Percentiles rank a stretch among this genome's conserved stretches.
Conservation (phyloP, 2,329 filamentous ascomycete genomes). For the Elsinoe necatrix region DNA sequence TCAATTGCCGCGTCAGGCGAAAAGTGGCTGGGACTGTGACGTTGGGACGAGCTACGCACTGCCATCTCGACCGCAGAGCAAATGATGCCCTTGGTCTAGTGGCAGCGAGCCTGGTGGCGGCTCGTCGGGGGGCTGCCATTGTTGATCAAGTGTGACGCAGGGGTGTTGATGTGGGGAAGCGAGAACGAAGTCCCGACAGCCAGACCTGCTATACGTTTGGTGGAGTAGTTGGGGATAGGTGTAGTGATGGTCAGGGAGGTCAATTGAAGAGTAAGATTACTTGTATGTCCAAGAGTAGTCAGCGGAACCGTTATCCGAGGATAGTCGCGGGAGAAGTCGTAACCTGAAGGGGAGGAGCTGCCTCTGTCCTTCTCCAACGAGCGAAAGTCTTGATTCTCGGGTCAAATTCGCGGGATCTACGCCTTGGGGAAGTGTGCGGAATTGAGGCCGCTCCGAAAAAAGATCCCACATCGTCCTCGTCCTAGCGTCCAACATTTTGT, state of each 20-base stretch:
- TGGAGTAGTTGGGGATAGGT: background rate
- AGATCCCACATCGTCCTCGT: background rate
- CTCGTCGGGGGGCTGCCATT: conserved; percentile 6
- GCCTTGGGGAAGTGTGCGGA: background rate
- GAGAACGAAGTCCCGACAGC: background rate
- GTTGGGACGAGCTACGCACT: conserved; percentile 1
- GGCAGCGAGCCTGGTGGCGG: conserved; percentile 9
- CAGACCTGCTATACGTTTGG: no score
- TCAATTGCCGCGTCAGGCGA: conserved; percentile 6
- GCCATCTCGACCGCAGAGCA: conserved; percentile 5
- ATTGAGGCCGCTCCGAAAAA: background rate
- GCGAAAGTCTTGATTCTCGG: background rate
- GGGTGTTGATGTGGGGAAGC: conserved; percentile 2
- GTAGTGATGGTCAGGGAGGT: background rate
- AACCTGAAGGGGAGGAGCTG: background rate
- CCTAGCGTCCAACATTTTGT: background rate
- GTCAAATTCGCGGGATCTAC: conserved; percentile 3
- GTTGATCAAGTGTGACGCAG: background rate
- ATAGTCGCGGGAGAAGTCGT: conserved; percentile 12
- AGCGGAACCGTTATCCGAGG: conserved; percentile 13
- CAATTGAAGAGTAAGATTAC: conserved; percentile 3
- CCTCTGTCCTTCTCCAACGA: background rate
- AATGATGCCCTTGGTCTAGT: background rate
- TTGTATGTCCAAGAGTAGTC: conserved; percentile 6
- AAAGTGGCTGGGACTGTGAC: conserved; percentile 5